phyloP scores from a whole-genome alignment of 2,329 filamentous ascomycete genomes.

The Neoarthrinium moseri region DNA sequence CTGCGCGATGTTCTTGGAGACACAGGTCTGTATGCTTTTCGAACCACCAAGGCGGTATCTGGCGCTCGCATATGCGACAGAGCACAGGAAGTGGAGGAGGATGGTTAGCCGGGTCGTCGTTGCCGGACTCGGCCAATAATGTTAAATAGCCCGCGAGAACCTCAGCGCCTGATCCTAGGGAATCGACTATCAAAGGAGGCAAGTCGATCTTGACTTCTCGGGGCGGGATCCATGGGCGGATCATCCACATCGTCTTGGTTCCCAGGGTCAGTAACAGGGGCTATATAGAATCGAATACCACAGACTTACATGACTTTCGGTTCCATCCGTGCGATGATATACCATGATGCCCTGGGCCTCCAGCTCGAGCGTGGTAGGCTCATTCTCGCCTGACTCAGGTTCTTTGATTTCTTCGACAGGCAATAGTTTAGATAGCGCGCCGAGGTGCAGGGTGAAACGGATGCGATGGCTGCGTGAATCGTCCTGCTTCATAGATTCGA shows the following conservation, averaged over 20 bases:
- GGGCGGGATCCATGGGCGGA: slow-evolving; percentile 84
- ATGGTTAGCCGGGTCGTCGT: slow-evolving; percentile 72
- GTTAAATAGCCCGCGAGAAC: slow-evolving; percentile 93
- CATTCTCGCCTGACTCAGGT: slow-evolving; percentile 29
- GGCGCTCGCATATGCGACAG: slow-evolving; percentile 94
- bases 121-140: slow-evolving; percentile 77
- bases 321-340: slow-evolving; percentile 83
- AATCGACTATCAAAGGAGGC: slow-evolving; percentile 84
- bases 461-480: slow-evolving; percentile 91
- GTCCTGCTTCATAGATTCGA: slow-evolving; percentile 88
- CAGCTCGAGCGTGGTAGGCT: slow-evolving; percentile 67
- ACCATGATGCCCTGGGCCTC: slow-evolving; percentile 99
- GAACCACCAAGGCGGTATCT: slow-evolving; percentile 99
- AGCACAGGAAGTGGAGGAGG: slow-evolving; percentile 82
- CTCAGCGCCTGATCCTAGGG: slow-evolving; percentile 90
- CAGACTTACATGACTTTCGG: slow-evolving; percentile 80
- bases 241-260: slow-evolving; percentile 98
- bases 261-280: neutral
- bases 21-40: slow-evolving; percentile 98
- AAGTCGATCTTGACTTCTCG: slow-evolving; percentile 96
- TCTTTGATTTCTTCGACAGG: slow-evolving; percentile 40
- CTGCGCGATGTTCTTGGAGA: slow-evolving; percentile 90
- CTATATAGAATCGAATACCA: neutral
- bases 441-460: slow-evolving; percentile 72
- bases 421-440: slow-evolving; percentile 65